Evolutionary conservation across 1,284 basidiomycete species (phyloP), one percentile per base, ranked within the genome.

Genomic region (Sphagnurus paluster): DNA sequence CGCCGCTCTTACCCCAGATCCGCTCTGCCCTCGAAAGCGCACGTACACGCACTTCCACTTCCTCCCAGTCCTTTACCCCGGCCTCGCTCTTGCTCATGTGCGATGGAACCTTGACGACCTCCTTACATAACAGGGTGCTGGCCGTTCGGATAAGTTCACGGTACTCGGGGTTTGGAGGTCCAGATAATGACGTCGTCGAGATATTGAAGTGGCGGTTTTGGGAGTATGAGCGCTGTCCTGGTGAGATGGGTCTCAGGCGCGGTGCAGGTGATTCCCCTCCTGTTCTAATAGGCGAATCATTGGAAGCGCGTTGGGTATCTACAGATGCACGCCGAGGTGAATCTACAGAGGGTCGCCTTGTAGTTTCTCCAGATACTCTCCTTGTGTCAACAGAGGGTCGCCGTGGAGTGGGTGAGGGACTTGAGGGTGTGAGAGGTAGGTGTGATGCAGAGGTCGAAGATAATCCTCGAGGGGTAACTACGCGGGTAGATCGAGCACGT

Each of bases 21-120:
- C 83, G 75, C 62, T 91, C 89, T 55, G 88, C 69, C 39, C 87
- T 70, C 16, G 71, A 72, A 44, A 93, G 65, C 2, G 75, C 65
- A 8, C 78, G 69, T 53, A 87, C 66, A 39, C 87, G 74, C 13
- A 77, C 67, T 64, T 91, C 87, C 7, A 90, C 84, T 57, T 89
- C 82, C 44, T 84, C 82, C 77, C 80, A 85, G 46, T 84, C 82
- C 55, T 68, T 71, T 35, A 70, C 57, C 19, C 71, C 73, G 33
- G 70, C 55, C 20, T 77, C 74, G 9, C 67, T 70, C 42, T 72
- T 71, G 41, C 65, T 70, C 57, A 77, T 63, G 55, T 81, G 76
- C 2, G 66, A 57, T 19, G 82, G 80, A 3, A 82, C 76, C 55
- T 76, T 76, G 42, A 77, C 62, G 60, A 84, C 70, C 57, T 86